A percentile compares a stretch with the other conserved stretches of the same genome.
Conservation (phyloP, 257 asterid genomes). For the Rehmannia glutinosa region DNA sequence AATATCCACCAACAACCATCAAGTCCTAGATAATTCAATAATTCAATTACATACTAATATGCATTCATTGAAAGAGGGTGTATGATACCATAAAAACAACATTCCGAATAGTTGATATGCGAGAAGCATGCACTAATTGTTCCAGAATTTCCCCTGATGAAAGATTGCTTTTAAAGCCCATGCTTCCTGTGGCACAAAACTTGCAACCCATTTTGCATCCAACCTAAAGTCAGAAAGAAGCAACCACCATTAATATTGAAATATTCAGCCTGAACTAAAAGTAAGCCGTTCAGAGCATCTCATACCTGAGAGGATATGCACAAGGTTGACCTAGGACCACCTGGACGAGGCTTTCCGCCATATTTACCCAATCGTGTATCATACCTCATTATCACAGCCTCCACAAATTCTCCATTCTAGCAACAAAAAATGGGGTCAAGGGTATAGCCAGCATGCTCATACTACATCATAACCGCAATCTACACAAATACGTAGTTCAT, state of each 20-base stretch:
- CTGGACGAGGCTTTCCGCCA: slow-evolving; percentile 90
- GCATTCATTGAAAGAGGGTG: slow-evolving; percentile 5
- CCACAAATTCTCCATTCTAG: slow-evolving; percentile 89
- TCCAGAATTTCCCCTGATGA: slow-evolving; percentile 90
- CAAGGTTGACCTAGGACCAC: slow-evolving; percentile 90
- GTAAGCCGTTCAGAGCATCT: slow-evolving; percentile 6
- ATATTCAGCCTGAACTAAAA: neutral
- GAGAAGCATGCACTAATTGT: slow-evolving; percentile 90
- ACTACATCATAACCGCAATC: neutral
- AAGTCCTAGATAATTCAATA: neutral
- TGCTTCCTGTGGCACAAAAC: slow-evolving; percentile 96
- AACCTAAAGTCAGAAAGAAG: slow-evolving; percentile 44
- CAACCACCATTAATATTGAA: neutral
- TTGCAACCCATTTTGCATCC: slow-evolving; percentile 99
- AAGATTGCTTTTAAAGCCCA: slow-evolving; percentile 92
- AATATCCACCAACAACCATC: neutral
- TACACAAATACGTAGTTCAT: no score
- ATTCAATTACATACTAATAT: slow-evolving; percentile 1
- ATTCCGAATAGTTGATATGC: slow-evolving; percentile 77
- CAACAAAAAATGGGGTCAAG: slow-evolving; percentile 6
- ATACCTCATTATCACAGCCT: slow-evolving; percentile 95
- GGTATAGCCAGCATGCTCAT: neutral
- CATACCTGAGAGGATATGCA: slow-evolving; percentile 93
- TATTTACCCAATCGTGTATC: slow-evolving; percentile 77
- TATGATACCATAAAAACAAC: slow-evolving; percentile 84